Conservation (phyloP, 352 stramenopile genomes). For the Globisporangium uncinulatum region DNA sequence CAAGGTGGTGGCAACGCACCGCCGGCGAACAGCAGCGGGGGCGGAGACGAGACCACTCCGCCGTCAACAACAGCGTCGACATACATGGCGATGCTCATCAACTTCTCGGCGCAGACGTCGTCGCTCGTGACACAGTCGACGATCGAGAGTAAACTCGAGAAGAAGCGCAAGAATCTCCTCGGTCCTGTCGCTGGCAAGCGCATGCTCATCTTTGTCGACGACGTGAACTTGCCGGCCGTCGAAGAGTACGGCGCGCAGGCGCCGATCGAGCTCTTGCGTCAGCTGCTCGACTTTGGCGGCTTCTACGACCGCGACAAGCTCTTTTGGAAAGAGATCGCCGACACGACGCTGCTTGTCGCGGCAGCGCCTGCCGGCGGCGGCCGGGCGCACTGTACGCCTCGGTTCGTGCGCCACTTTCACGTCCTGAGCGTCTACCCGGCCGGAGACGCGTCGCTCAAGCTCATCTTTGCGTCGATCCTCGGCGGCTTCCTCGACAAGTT, state of each 20-base stretch:
- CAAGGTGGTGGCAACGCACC: too few relatives aligned
- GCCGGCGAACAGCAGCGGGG: slow-evolving; percentile 23
- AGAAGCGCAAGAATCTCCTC: slow-evolving; percentile 81
- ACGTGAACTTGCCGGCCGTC: slow-evolving; percentile 91
- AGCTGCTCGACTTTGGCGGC: slow-evolving; percentile 87
- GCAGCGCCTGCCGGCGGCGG: slow-evolving; percentile 83
- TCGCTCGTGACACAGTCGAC: slow-evolving; percentile 81
- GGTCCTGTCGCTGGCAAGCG: slow-evolving; percentile 66
- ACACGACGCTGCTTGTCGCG: slow-evolving; percentile 80
- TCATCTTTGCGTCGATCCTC: slow-evolving; percentile 90
- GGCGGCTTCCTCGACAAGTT: slow-evolving; percentile 81
- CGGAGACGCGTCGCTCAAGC: slow-evolving; percentile 67
- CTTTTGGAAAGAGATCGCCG: slow-evolving; percentile 88
- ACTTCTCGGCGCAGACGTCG: slow-evolving; percentile 89
- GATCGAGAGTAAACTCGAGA: slow-evolving; percentile 77
- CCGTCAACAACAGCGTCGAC: background rate
- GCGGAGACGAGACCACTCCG: slow-evolving; percentile 89
- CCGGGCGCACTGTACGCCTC: slow-evolving; percentile 79
- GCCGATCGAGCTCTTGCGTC: slow-evolving; percentile 87
- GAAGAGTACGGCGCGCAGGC: slow-evolving; percentile 92
- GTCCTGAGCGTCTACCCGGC: slow-evolving; percentile 86
- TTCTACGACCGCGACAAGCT: slow-evolving; percentile 92
- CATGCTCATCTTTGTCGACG: slow-evolving; percentile 89
- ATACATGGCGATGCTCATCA: slow-evolving; percentile 85
- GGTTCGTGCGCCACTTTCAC: slow-evolving; percentile 87